phyloP scores from a whole-genome alignment of 2,329 filamentous ascomycete species.

The Ophiostoma sp. region DNA sequence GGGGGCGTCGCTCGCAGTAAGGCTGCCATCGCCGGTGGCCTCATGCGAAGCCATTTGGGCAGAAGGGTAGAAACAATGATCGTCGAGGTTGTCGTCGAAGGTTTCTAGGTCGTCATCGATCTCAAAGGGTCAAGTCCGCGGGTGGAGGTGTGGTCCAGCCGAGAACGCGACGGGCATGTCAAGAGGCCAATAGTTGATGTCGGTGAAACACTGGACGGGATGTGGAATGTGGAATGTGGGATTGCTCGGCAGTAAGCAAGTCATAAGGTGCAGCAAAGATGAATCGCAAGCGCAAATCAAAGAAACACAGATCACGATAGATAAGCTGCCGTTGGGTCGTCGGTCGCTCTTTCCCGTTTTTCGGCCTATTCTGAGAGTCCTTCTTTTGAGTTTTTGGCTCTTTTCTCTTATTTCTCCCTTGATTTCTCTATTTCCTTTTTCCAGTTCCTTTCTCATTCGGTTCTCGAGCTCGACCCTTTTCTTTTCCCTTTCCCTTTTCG shows the following conservation, averaged over 20 bases:
- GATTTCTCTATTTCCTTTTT: constrained; percentile 3
- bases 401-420: not conserved
- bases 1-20: not conserved
- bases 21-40: constrained; percentile 3
- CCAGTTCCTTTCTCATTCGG: not conserved
- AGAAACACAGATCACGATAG: not conserved
- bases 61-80: not conserved
- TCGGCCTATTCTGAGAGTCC: not conserved
- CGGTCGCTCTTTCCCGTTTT: constrained; percentile 6
- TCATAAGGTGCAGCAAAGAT: not conserved
- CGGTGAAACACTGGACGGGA: not conserved
- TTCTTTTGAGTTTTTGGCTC: not conserved
- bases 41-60: constrained; percentile 14
- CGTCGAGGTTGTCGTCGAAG: not conserved
- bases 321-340: not conserved
- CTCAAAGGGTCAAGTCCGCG: not conserved
- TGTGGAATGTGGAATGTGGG: not conserved
- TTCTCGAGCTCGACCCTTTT: not conserved
- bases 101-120: not conserved
- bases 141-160: constrained; percentile 7
- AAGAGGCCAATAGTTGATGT: not conserved
- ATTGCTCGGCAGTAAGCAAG: not conserved
- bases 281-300: not conserved
- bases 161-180: constrained; percentile 8
- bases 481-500: not conserved